A percentile compares a stretch with the other conserved stretches of the same genome.
These are phyloP conservation scores for Sphaerosporella brunnea DNA, from an alignment of 495 filamentous ascomycete species.

Conservation along the genomic window DNA sequence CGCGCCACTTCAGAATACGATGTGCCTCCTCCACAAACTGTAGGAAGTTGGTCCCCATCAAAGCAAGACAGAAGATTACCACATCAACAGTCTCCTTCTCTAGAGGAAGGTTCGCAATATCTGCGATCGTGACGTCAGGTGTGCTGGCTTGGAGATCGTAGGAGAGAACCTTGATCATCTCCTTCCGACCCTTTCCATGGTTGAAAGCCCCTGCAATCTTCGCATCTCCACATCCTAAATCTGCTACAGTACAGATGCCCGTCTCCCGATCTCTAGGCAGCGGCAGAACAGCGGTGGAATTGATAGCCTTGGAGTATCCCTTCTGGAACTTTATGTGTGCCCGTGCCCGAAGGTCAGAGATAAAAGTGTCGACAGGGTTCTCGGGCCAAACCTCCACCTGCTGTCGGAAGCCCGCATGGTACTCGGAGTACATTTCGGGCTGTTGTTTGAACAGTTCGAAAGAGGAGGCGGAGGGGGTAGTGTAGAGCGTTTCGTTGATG, in stretches of 20 bases:
- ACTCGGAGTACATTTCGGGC: slow-evolving; percentile 82
- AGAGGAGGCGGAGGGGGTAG: slow-evolving; percentile 62
- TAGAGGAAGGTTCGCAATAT: slow-evolving; percentile 68
- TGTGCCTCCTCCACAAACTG: slow-evolving; percentile 91
- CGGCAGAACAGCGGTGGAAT: slow-evolving; percentile 12
- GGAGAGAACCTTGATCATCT: slow-evolving; percentile 41
- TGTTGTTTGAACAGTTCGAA: slow-evolving; percentile 58
- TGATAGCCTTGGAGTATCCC: slow-evolving; percentile 25
- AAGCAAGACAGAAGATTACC: slow-evolving; percentile 79
- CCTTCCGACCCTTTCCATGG: slow-evolving; percentile 22
- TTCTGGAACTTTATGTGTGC: slow-evolving; percentile 28
- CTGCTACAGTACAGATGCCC: slow-evolving; percentile 58
- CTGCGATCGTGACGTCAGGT: slow-evolving; percentile 62
- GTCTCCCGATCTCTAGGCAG: slow-evolving; percentile 29
- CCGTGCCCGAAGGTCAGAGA: slow-evolving; percentile 44
- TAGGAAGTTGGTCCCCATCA: slow-evolving; percentile 98
- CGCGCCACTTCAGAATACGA: slow-evolving; percentile 70
- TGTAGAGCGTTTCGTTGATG: slow-evolving; percentile 91
- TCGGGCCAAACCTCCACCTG: slow-evolving; percentile 92
- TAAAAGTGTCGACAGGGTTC: slow-evolving; percentile 78
- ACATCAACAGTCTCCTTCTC: slow-evolving; percentile 57
- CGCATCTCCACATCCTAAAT: slow-evolving; percentile 70
- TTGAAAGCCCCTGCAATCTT: slow-evolving; percentile 44
- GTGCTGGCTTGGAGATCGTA: slow-evolving; percentile 44
- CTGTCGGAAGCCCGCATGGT: slow-evolving; percentile 83